Conservation (phyloP, 2,329 filamentous ascomycete species). For the Gaeumannomyces tritici region DNA sequence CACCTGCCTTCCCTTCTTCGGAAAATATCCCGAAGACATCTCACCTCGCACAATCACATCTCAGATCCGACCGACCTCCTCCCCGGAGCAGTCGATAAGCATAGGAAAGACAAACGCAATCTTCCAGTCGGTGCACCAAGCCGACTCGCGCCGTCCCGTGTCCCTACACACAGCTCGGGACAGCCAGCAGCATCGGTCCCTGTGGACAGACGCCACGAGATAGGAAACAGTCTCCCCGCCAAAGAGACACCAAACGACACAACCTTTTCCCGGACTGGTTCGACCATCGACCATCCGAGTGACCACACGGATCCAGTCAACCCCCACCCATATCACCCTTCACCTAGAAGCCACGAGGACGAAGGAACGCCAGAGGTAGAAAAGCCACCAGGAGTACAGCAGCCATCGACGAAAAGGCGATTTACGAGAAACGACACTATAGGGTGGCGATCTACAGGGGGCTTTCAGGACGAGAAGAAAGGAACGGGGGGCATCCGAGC, state of each 20-base stretch:
- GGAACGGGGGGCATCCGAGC: not conserved
- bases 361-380: not conserved
- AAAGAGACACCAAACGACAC: not conserved
- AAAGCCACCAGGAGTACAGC: not conserved
- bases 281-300: not conserved
- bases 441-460: not conserved
- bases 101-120: not conserved
- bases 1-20: not conserved
- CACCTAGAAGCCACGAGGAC: not conserved
- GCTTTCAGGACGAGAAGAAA: not conserved
- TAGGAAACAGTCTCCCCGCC: not conserved
- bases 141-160: no score
- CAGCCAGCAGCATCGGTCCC: not conserved
- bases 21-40: not conserved
- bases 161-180: no score
- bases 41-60: not conserved
- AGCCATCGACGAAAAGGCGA: not conserved
- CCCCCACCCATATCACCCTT: not conserved
- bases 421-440: not conserved
- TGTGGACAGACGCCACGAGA: not conserved
- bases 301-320: not conserved
- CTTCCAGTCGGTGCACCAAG: not conserved
- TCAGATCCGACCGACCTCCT: not conserved
- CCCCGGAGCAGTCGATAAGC: not conserved
- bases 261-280: not conserved